Evolutionary conservation across 1,284 basidiomycete species (phyloP), one percentile per base, ranked within the genome.

Genomic region (Leccinum fuscescens): DNA sequence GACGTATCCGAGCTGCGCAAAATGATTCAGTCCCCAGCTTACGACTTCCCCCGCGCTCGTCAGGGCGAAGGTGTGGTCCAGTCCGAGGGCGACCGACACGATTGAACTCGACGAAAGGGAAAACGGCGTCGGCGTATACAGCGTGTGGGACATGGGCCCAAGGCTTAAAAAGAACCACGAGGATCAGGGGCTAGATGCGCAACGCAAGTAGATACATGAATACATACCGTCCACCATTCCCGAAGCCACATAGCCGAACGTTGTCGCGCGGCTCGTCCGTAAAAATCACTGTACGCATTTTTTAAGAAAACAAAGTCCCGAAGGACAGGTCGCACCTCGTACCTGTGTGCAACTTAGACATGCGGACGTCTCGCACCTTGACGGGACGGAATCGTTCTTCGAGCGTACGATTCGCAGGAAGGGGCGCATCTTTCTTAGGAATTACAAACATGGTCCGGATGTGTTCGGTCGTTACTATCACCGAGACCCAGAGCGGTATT

Each of bases 41-140:
- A 90, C 85, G 7, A 98, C 85, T 66, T 94, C 91, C 4, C 96
- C 96, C 0, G 82, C 73, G 8, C 80, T 82, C 0, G 94, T 95
- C 42, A 98, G 79, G 1, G 89, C 90, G 20, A 98, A 82, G 0
- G 96, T 96, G 72, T 99, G 97, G 69, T 99, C 96, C 70, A 95
- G 95, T 2, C 92, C 96, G 2, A 96, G 80, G 0, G 95, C 93
- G 50, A 98, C 83, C 3, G 85, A 79, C 2, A 80, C 72, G 46
- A 82, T 73, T 11, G 80, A 80, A 50, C 86, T 79, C 2, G 81
- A 75, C 56, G 87, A 85, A 35, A 73, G 50, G 1, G 83, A 75
- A 12, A 94, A 77, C 0, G 82, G 78, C 31, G 86, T 85, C 22
- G 90, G 79, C 3, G 79, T 79, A 65, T 92, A 90, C 70, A 96